Evolutionary conservation across 768 basidiomycete genomes (phyloP), one percentile per base, ranked within the genome.

Genomic region (Psilocybe tampanensis): DNA sequence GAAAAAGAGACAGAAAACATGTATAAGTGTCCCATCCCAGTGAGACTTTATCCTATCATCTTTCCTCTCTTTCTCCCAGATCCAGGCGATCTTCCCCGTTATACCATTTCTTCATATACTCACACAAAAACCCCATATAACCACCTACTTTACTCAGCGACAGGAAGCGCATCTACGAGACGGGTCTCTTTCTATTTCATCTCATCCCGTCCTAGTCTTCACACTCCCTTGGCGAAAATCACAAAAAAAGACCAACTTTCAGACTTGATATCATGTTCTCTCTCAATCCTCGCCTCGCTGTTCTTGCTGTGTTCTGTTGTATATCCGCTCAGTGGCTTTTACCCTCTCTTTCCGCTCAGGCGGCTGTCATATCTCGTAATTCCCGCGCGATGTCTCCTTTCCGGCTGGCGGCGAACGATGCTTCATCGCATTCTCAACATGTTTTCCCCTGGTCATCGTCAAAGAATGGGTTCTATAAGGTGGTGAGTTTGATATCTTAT

Each of bases 11-110:
- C 19, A 13, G 43, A 22, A 21, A 36, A 13, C 6, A 12, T 23
- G 42, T 59, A 62, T 62, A 75, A 72, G 64, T 66, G 65, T 54
- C 54, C 21, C 36, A 45, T 13, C n/a, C 41, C 29, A 26, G n/a
- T 34, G 44, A 21, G 54, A 50, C 22, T 19, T 55, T 55, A 36
- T 51, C 47, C 60, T 58, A 65, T 68, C 62, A 60, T 58, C 63
- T 68, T 72, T 73, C 66, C 68, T 64, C 70, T 70, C 68, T 72
- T 61, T 74, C 59, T 42, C 60, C 60, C 67, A 66, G 83, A 76
- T 84, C 85, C 85, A 66, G 83, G 84, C 74, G 85, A 79, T 85
- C 81, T 60, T 55, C 62, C 52, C 36, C 57, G 64, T 61, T 60
- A 55, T 55, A 55, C 54, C 54, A 59, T 58, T 39, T 15, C 6